Evolutionary conservation across 1,284 basidiomycete species (phyloP), one percentile per base, ranked within the genome.

Genomic region (Cryptococcus deneoformans): DNA sequence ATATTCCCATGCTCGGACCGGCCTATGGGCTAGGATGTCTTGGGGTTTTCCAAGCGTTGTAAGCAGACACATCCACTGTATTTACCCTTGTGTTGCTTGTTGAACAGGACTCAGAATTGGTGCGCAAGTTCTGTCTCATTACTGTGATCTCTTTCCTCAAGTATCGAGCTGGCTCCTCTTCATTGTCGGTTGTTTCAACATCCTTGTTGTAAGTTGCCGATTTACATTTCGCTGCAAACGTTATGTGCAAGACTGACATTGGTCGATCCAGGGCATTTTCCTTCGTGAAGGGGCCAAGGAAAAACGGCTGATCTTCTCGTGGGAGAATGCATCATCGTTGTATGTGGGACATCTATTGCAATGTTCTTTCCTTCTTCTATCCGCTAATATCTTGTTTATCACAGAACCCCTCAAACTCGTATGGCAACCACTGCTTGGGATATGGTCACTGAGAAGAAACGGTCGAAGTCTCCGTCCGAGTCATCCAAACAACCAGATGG

Each of bases 141-240:
- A 86, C 67, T 86, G 89, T 56, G 82, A 86, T 62, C 82, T 83
- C 60, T 91, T 93, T 75, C 83, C 89, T 1, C 86, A 92, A 65
- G 89, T 92, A 56, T 82, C 89, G 1, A 87, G 86, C 14, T 90
- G 92, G 83, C 83, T 93, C 76, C 82, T 94, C 64, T 93, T 94
- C 79, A 81, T 90, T 49, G 72, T 93, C 53, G 90, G 89, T 1
- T 88, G 88, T 71, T 71, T 89, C 67, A 92, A 95, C 81, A 86
- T 90, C 61, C 74, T 92, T 58, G 81, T 87, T 49, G 90, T 79
- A 45, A 65, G 76, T 37, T 38, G 29, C 20, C 9, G 7, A 24
- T 48, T 20, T 20, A 20, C 20, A 20, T 20, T 20, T 20, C 20
- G 20, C 20, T 20, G 20, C 20, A 20, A 20, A 20, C 20, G 20